These are phyloP conservation scores for Xanthoparmelia taractica DNA, from an alignment of 495 filamentous ascomycete species.

Conservation along the genomic window DNA sequence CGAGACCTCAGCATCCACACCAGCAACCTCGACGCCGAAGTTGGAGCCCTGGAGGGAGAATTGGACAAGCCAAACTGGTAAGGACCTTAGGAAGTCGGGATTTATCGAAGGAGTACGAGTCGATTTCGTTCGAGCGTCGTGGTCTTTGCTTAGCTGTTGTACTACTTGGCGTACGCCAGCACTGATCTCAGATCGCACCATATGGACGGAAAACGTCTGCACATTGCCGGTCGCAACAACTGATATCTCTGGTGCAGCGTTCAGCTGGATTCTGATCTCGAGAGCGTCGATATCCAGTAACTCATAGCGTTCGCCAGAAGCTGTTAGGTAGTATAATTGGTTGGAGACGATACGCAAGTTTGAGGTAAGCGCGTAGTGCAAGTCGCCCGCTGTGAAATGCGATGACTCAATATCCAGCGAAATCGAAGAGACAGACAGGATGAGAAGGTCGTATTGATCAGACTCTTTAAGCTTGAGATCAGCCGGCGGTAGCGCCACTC, in stretches of 20 bases:
- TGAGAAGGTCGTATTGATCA: slow-evolving; percentile 85
- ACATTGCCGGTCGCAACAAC: slow-evolving; percentile 73
- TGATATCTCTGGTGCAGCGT: slow-evolving; percentile 74
- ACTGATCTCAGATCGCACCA: slow-evolving; percentile 86
- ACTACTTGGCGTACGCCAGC: slow-evolving; percentile 88
- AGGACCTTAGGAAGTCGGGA: slow-evolving; percentile 62
- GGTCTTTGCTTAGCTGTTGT: slow-evolving; percentile 59
- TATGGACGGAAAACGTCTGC: slow-evolving; percentile 78
- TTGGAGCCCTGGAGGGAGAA: slow-evolving; percentile 81
- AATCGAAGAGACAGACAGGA: slow-evolving; percentile 86
- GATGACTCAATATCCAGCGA: slow-evolving; percentile 89
- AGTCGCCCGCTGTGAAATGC: slow-evolving; percentile 75
- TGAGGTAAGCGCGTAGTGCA: slow-evolving; percentile 77
- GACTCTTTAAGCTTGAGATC: slow-evolving; percentile 47
- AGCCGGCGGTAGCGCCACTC: slow-evolving; percentile 73
- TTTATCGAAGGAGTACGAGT: slow-evolving; percentile 42
- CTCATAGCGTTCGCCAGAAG: slow-evolving; percentile 69
- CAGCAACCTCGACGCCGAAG: slow-evolving; percentile 84
- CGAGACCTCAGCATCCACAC: slow-evolving; percentile 74
- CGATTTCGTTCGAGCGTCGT: slow-evolving; percentile 54
- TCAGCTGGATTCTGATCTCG: slow-evolving; percentile 77
- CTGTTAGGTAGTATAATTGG: slow-evolving; percentile 91
- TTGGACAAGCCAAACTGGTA: slow-evolving; percentile 78
- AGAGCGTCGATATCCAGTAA: slow-evolving; percentile 77
- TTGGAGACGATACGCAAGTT: slow-evolving; percentile 78